Evolutionary conservation across 345 rosid species (phyloP), one percentile per base, ranked within the genome.

Genomic region (Hirschfeldia incana): DNA sequence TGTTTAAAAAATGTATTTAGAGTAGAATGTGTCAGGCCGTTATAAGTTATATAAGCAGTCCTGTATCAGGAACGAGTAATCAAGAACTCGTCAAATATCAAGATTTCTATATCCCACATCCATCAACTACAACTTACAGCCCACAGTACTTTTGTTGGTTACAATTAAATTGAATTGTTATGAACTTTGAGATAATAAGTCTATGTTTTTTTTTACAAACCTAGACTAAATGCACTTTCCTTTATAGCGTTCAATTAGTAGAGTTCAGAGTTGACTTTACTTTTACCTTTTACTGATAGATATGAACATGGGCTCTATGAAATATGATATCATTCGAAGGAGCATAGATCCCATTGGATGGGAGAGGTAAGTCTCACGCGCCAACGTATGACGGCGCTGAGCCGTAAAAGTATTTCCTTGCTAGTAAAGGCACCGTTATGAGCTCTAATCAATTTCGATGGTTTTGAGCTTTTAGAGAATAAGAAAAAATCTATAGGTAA

Each of bases 11-110:
- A 42, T 4, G 70, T 70, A 39, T 63, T 0, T 21, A 26, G 59
- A 42, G 13, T 65, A 79, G 82, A 79, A 79, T 46, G 34, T 79
- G 74, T 80, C 83, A 70, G 70, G n/a, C 65, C 46, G 72, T 80
- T 62, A 61, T 49, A 51, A 79, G 49, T 61, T 60, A 58, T 63
- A 29, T 29, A 61, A 76, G 21, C 46, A 60, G 16, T 60, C 74
- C 2, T 12, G 5, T 39, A 53, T 65, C 70, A 7, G n/a, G 58
- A 63, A 66, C 39, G 32, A 69, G 36, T 69, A 55, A 69, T 74
- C 71, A 55, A 69, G 83, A 80, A 74, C 46, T 75, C 66, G 62
- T 75, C 32, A 29, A 29, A 29, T 29, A 4, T 29, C 4, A 29
- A 29, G 4, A 29, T 29, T 29, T 2, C 4, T 29, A 29, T 36